These are phyloP conservation scores for Hygrophoropsis aurantiaca DNA, from an alignment of 768 basidiomycete genomes.

Conservation along the genomic window DNA sequence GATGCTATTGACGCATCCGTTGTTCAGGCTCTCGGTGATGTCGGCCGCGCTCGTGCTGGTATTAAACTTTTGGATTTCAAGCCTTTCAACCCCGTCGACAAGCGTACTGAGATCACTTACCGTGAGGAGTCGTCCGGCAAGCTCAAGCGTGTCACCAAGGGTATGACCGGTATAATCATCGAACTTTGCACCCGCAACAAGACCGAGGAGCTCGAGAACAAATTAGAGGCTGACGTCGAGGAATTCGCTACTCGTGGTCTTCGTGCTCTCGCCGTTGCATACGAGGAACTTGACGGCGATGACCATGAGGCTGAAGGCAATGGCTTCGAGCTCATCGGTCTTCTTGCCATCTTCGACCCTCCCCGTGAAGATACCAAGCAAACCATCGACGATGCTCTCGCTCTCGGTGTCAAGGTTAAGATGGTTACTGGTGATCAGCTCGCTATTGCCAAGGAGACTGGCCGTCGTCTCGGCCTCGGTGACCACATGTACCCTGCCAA, in stretches of 20 bases:
- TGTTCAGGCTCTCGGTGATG: slow-evolving; percentile 74
- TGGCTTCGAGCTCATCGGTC: slow-evolving; percentile 92
- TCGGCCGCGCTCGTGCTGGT: slow-evolving; percentile 75
- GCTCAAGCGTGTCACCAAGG: slow-evolving; percentile 98
- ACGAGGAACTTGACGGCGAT: slow-evolving; percentile 80
- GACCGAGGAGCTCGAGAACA: slow-evolving; percentile 87
- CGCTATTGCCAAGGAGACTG: slow-evolving; percentile 95
- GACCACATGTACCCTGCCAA: slow-evolving; percentile 98
- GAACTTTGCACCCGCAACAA: slow-evolving; percentile 98
- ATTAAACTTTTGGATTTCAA: slow-evolving; percentile 99
- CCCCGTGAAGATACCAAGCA: slow-evolving; percentile 95
- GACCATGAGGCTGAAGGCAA: slow-evolving; percentile 80
- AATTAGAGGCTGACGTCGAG: slow-evolving; percentile 92
- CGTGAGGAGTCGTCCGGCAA: slow-evolving; percentile 91
- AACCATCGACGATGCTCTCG: slow-evolving; percentile 90
- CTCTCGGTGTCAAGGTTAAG: slow-evolving; percentile 92
- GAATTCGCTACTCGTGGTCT: slow-evolving; percentile 97
- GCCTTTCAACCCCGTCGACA: slow-evolving; percentile 99
- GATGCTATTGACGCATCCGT: slow-evolving; percentile 94
- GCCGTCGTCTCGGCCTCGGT: slow-evolving; percentile 88
- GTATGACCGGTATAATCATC: slow-evolving; percentile 99
- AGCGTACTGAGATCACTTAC: slow-evolving; percentile 99
- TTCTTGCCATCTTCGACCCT: slow-evolving; percentile 92
- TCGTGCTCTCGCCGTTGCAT: slow-evolving; percentile 87
- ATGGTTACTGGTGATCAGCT: slow-evolving; percentile 99